Conservation (phyloP, 1,284 basidiomycete genomes). For the Jaminaea rosea region DNA sequence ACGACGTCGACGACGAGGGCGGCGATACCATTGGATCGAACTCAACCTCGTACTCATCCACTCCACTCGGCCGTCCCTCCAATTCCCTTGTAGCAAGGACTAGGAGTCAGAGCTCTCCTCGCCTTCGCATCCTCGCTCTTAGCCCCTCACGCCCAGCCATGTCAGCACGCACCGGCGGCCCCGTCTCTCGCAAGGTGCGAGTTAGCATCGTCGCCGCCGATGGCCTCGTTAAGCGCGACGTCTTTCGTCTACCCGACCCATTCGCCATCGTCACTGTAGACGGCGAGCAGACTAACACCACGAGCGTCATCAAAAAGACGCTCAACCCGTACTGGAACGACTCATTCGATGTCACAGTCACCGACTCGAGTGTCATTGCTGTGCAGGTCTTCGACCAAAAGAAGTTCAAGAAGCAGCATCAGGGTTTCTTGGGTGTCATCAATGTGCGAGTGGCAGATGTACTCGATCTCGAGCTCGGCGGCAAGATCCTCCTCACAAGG, state of each 20-base stretch:
- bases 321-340: conserved; percentile 48
- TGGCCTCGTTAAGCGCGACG: conserved; percentile 42
- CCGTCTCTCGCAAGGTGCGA: conserved; percentile 37
- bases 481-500: conserved; percentile 54
- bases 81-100: too few relatives aligned
- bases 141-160: too few relatives aligned
- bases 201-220: conserved; percentile 46
- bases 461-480: conserved; percentile 78
- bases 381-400: conserved; percentile 95
- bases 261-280: conserved; percentile 92
- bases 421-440: conserved; percentile 87
- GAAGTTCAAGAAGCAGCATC: conserved; percentile 90
- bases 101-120: too few relatives aligned
- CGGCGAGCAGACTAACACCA: conserved; percentile 85
- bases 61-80: too few relatives aligned
- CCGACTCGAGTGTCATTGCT: conserved; percentile 78
- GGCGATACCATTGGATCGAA: background rate
- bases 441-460: conserved; percentile 81
- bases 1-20: too few relatives aligned
- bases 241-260: conserved; percentile 71
- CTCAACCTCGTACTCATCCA: background rate
- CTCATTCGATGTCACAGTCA: conserved; percentile 56
- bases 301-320: conserved; percentile 50
- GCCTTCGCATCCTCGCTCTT: too few relatives aligned
- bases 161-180: too few relatives aligned